Conservation (phyloP, 805 yeast genomes). For the Wickerhamiella sergipiensis region DNA sequence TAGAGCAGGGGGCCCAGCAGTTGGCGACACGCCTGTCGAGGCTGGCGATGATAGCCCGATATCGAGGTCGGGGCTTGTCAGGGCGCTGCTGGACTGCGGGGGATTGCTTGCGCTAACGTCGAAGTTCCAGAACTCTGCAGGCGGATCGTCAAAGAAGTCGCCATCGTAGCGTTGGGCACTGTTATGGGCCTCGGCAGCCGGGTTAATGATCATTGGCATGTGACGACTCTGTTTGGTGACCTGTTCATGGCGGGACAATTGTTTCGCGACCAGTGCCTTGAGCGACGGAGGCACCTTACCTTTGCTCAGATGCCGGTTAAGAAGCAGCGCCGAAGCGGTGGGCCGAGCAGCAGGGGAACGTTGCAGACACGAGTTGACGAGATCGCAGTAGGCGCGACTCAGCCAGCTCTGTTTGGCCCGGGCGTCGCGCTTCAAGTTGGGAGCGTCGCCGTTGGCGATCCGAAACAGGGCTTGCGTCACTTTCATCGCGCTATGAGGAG, state of each 20-base stretch:
- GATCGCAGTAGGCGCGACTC: slow-evolving; percentile 30
- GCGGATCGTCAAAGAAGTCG: background rate
- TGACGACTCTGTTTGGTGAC: background rate
- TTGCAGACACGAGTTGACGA: slow-evolving; percentile 50
- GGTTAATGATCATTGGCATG: background rate
- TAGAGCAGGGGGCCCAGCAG: background rate
- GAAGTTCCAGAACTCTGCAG: background rate
- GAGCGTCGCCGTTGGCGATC: slow-evolving; percentile 56
- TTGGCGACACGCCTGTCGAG: background rate
- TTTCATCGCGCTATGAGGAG: slow-evolving; percentile 61
- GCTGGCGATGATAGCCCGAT: background rate
- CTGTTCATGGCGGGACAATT: background rate
- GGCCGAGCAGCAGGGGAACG: slow-evolving; percentile 59
- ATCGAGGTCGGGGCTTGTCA: background rate
- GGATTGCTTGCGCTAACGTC: no score
- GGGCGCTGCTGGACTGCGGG: no score
- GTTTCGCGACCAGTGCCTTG: background rate
- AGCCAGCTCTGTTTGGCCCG: background rate
- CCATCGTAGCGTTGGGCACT: background rate
- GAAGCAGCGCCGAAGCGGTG: slow-evolving; percentile 40
- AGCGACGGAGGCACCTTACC: background rate
- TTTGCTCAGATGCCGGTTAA: slow-evolving; percentile 34
- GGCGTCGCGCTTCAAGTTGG: slow-evolving; percentile 24
- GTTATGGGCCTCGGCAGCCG: background rate
- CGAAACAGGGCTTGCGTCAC: slow-evolving; percentile 66